Base-by-base conservation (phyloP, 2,329 filamentous ascomycete species). In the Apiospora pterosperma region DNA sequence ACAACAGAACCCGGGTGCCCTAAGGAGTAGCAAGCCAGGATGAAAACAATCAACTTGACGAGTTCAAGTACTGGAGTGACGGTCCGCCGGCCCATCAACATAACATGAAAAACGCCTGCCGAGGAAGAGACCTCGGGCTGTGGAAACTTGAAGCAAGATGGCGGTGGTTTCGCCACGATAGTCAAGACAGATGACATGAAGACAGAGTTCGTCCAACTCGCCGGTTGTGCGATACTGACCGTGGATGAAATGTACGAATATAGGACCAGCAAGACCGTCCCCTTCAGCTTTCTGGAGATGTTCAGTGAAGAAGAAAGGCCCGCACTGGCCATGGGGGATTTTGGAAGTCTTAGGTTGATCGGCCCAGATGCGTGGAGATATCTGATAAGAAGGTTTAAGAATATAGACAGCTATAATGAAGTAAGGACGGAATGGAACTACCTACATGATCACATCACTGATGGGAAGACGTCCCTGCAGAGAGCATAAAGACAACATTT, bases 391-490 rank as follows among this genome's bases (percentile, higher is more conserved):
- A 41, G 38, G 5, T 8, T 41, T 7, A 5, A 6, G 16, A 41
- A 41, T 2, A 5, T 1, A 19, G 19, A 8, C 8, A 7, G 10
- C 19, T n/a, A 0, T 2, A 7, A n/a, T 2, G 5, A n/a, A 5
- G 19, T 41, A 19, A 7, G 2, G 7, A 5, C 6, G 6, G 38
- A 41, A 16, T 41, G 38, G 38, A 7, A 41, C 4, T 41, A 41
- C 38, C 38, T 41, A 7, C 16, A 41, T n/a, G 38, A n/a, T 5
- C 38, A 41, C 8, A 8, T 19, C 38, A n/a, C n/a, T n/a, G n/a
- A n/a, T n/a, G n/a, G n/a, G 19, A 8, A 2, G 38, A n/a, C 6
- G 16, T 1, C 16, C 6, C 6, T 5, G 19, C 16, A 6, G 38
- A 41, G 3, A n/a, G 38, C 16, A 19, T n/a, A n/a, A 41, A 19